Base-by-base conservation (phyloP, 495 filamentous ascomycete genomes). In the Immersiella caudata region DNA sequence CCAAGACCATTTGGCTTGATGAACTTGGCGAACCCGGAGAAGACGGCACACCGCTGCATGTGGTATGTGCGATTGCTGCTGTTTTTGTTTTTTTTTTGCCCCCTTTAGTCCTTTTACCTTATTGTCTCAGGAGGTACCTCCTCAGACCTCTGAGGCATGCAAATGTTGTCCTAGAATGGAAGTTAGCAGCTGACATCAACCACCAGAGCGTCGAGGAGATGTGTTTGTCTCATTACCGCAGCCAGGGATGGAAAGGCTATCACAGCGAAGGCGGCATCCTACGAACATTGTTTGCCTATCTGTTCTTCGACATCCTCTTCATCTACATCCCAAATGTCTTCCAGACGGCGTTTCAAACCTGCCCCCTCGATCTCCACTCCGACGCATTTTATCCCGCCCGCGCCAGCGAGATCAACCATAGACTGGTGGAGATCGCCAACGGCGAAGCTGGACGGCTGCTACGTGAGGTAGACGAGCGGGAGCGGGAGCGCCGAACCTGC, bases 261-360 rank as follows among this genome's bases (percentile, higher is more conserved):
- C 95, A 99, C 78, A 87, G 88, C 27, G 95, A 99, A 79, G 92
- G 92, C 26, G 91, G 93, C 6, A 92, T 99, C 74, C 79, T 97
- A 25, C 86, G 93, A 50, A 99, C 95, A 0, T 80, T 99, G 62
- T 97, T 97, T 77, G 92, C 88, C 25, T 93, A 93, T 71, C 86
- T 99, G 22, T 97, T 99, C 80, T 94, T 89, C 81, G 94, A 98
- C 78, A 86, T 97, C 35, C 83, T 99, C 6, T 98, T 97, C 79
- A 84, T 93, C 36, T 97, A 96, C 78, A 85, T 97, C 27, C 94
- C 95, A 24, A 97, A 97, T 70, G 94, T 98, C 68, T 99, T 98
- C 79, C 93, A 98, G 74, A 99, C 94, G 4, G 83, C 90, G 6
- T 99, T 90, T 76, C 95, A 99, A 74, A 97, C 92, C 0, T 96